Percentiles rank a stretch among this genome's conserved stretches.
Conservation (phyloP, 2,329 filamentous ascomycete genomes). For the Aspergillus chevalieri region DNA sequence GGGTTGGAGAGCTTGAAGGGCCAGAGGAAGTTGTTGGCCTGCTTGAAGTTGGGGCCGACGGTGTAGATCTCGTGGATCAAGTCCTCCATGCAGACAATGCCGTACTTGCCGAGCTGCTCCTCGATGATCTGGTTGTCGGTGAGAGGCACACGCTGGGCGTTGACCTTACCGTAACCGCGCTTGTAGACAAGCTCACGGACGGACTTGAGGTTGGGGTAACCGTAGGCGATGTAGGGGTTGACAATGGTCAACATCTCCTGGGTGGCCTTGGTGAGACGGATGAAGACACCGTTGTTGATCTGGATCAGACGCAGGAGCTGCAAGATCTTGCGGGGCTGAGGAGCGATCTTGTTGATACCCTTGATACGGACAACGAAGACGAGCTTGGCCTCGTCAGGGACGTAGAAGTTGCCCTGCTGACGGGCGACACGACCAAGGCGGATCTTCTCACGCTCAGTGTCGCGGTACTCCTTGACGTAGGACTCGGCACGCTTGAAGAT, state of each 20-base stretch:
- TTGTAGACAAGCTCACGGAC: conserved; percentile 99
- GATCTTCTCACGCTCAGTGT: conserved; percentile 97
- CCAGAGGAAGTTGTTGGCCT: conserved; percentile 98
- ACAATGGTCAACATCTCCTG: conserved; percentile 96
- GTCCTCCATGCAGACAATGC: conserved; percentile 99
- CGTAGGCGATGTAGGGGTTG: conserved; percentile 98
- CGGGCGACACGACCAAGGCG: conserved; percentile 84
- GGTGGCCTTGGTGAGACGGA: conserved; percentile 96
- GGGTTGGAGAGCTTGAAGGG: conserved; percentile 99
- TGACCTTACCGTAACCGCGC: conserved; percentile 97
- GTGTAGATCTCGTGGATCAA: conserved; percentile 99
- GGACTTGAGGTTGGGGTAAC: conserved; percentile 98
- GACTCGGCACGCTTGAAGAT: conserved; percentile 99
- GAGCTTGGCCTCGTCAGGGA: conserved; percentile 90
- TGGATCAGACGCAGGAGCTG: conserved; percentile 98
- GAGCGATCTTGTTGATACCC: conserved; percentile 99
- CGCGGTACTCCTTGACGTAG: conserved; percentile 99
- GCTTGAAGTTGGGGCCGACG: conserved; percentile 99
- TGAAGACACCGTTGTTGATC: conserved; percentile 99
- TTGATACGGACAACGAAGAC: conserved; percentile 99
- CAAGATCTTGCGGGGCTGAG: conserved; percentile 99
- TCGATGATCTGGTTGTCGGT: conserved; percentile 98
- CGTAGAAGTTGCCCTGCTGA: conserved; percentile 87
- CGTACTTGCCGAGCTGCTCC: conserved; percentile 93
- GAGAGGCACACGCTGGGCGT: conserved; percentile 94